phyloP scores from a whole-genome alignment of 176 grass and related monocot species.

The Phoenix roebelenii region DNA sequence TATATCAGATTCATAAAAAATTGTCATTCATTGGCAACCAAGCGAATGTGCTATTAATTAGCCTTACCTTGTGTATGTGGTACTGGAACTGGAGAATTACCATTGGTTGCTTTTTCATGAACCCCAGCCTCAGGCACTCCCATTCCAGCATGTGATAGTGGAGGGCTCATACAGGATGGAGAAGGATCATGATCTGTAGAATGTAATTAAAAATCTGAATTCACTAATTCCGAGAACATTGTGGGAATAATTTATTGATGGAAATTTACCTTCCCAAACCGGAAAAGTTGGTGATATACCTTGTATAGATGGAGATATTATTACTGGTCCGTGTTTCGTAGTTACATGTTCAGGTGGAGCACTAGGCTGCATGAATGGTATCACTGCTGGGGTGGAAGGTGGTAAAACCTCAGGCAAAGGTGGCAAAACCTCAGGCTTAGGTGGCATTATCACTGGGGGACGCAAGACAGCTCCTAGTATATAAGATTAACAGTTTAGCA shows the following conservation, averaged over 20 bases:
- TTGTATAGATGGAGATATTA: slow-evolving; percentile 18
- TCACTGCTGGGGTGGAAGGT: slow-evolving; percentile 17
- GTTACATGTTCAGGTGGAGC: slow-evolving; percentile 19
- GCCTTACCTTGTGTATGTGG: background rate
- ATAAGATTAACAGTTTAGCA: background rate
- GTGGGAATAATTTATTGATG: background rate
- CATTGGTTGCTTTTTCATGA: background rate
- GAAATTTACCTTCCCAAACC: slow-evolving; percentile 14
- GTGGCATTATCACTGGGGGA: slow-evolving; percentile 14
- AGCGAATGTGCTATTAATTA: background rate
- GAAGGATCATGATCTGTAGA: background rate
- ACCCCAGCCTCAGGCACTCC: slow-evolving; percentile 3
- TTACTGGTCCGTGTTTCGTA: background rate
- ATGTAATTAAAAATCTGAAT: slow-evolving; percentile 5
- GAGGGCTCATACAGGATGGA: background rate
- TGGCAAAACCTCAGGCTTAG: slow-evolving; percentile 11
- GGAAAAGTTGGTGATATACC: slow-evolving; percentile 16
- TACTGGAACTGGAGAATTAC: background rate
- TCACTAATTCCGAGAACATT: slow-evolving; percentile 1
- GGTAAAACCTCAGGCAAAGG: slow-evolving; percentile 2
- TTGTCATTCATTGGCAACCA: background rate
- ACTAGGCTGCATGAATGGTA: slow-evolving; percentile 20
- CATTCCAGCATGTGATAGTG: background rate
- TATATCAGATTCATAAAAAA: slow-evolving; percentile 1
- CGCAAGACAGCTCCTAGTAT: slow-evolving; percentile 16